Evolutionary conservation across 176 grass and related monocot genomes (phyloP), one percentile per base, ranked within the genome.

Genomic region (Oryza meyeriana): DNA sequence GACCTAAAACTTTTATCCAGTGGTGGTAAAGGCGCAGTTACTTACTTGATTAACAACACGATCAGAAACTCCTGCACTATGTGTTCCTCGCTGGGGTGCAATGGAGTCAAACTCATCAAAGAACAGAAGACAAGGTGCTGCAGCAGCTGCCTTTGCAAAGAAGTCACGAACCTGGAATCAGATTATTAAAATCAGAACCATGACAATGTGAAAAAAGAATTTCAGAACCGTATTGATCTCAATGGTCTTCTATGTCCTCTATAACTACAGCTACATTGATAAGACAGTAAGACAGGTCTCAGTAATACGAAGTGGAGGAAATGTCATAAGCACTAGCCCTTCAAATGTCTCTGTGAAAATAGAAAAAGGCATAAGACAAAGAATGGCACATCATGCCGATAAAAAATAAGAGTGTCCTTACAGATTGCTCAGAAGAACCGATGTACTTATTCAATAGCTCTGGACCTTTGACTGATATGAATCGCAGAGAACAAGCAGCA

Each of bases 101-200:
- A 95, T 91, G 18, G 92, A 93, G 33, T 98, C 95, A 88, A 94
- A 98, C 83, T 98, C 95, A 88, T 98, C 95, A 72, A 98, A 98
- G 65, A 98, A 98, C 27, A 94, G 82, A 78, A 98, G 78, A 61
- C 95, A 98, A 65, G 95, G 95, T 85, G 95, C 88, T 74, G 92
- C 90, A 65, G 92, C 84, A 64, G 85, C 79, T 67, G 95, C 95
- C 87, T 98, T 98, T 83, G 92, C 78, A 89, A 98, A 98, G 66
- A 93, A 75, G 36, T 98, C 95, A 17, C 92, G 92, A 41, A 98
- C 92, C 95, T 98, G 62, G n/a, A 92, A 86, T 78, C 24, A 6
- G n/a, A 39, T 83, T 62, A 85, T 64, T 27, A 86, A 87, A 31
- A 91, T 85, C 64, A 80, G 65, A 85, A 71, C 30, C 40, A 63